A percentile compares a stretch with the other conserved stretches of the same genome.
Evolutionary conservation across 116 monocot genomes (phyloP).

Genomic region (Papilionanthe hybrid): DNA sequence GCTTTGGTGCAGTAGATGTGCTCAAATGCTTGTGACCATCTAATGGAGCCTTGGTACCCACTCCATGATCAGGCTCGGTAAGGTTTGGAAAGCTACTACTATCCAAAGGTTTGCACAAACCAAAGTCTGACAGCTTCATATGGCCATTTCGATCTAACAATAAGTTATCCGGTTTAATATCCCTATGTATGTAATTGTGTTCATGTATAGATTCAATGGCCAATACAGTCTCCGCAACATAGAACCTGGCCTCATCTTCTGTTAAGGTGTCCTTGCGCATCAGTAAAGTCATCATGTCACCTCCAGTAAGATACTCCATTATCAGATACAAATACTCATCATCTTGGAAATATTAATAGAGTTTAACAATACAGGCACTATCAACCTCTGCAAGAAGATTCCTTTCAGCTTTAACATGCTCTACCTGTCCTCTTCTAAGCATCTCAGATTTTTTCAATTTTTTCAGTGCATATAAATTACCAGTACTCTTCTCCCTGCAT

Average conservation of each 20-base stretch:
- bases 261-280: conserved; percentile 89
- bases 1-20: conserved; percentile 45
- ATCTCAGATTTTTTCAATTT: conserved; percentile 96
- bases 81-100: conserved; percentile 64
- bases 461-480: conserved; percentile 87
- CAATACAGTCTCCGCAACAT: conserved; percentile 80
- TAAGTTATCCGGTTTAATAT: conserved; percentile 95
- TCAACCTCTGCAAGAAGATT: conserved; percentile 95
- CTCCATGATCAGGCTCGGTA: conserved; percentile 61
- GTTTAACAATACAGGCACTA: conserved; percentile 79
- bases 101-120: conserved; percentile 83
- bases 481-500: conserved; percentile 76
- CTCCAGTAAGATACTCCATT: conserved; percentile 95
- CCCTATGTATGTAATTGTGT: conserved; percentile 88
- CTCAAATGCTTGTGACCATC: conserved; percentile 41
- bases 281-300: conserved; percentile 91
- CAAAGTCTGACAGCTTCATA: conserved; percentile 96
- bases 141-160: conserved; percentile 71
- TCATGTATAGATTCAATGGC: conserved; percentile 91
- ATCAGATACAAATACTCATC: conserved; percentile 87
- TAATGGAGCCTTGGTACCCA: conserved; percentile 32
- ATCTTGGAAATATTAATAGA: conserved; percentile 92
- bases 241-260: conserved; percentile 78
- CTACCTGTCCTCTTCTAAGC: conserved; percentile 99
- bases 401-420: conserved; percentile 94